Conservation (phyloP, 129 eudicot species). For the Scalesia atractyloides region DNA sequence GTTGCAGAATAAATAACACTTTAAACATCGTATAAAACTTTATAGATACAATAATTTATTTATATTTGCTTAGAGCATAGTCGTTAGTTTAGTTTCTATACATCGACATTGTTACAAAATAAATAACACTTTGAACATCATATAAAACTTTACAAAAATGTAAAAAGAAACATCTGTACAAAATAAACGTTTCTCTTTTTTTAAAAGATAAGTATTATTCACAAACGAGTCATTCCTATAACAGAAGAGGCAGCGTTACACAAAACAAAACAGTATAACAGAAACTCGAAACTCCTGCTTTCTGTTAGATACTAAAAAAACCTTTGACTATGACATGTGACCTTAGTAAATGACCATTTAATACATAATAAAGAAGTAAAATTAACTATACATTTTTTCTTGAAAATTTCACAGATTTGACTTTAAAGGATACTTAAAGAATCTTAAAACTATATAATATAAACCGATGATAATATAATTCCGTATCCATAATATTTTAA, state of each 20-base stretch:
- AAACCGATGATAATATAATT: background rate
- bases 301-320: conserved; percentile 2
- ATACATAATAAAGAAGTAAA: conserved; percentile 12
- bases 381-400: conserved; percentile 10
- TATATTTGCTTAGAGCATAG: background rate
- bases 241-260: no score
- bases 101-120: background rate
- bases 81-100: background rate
- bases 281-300: no score
- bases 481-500: background rate
- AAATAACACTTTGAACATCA: background rate
- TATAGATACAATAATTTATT: background rate
- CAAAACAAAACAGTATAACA: no score
- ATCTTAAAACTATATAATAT: background rate
- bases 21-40: background rate
- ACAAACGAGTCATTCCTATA: no score
- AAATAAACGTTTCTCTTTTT: no score
- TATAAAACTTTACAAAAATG: background rate
- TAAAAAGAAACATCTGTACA: background rate
- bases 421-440: conserved; percentile 18
- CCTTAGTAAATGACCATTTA: conserved; percentile 31
- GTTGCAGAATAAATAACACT: background rate
- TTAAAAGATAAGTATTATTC: no score
- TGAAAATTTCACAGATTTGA: conserved; percentile 30
- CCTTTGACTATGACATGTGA: conserved; percentile 27